Evolutionary conservation across 1,284 basidiomycete species (phyloP).

Genomic region (Heterobasidion occidentale): DNA sequence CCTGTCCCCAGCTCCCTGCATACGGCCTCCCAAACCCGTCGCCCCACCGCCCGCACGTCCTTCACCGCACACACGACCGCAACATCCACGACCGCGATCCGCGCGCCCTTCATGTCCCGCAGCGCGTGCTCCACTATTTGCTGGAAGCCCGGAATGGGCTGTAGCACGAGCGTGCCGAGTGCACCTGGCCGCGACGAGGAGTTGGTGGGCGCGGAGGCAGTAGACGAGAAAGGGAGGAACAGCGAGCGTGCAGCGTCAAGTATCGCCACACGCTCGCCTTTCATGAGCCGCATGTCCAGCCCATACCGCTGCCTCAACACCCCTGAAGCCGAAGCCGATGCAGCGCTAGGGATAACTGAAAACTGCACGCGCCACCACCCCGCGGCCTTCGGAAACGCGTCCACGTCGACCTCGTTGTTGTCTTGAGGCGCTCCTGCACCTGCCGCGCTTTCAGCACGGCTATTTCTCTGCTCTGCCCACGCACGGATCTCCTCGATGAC

Average conservation of each 20-base stretch:
- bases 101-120: constrained; percentile 28
- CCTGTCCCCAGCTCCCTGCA: constrained; percentile 21
- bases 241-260: constrained; percentile 61
- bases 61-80: constrained; percentile 53
- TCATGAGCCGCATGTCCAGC: constrained; percentile 72
- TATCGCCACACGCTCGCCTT: constrained; percentile 52
- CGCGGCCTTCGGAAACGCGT: constrained; percentile 67
- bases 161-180: constrained; percentile 30
- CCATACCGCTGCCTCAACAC: constrained; percentile 43
- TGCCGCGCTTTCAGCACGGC: constrained; percentile 27
- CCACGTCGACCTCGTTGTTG: constrained; percentile 60
- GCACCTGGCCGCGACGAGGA: background rate
- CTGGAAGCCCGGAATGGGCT: constrained; percentile 51
- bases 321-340: background rate
- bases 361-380: constrained; percentile 70
- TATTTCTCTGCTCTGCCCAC: constrained; percentile 18
- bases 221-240: constrained; percentile 25
- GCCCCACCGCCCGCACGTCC: constrained; percentile 37
- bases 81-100: constrained; percentile 48
- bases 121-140: constrained; percentile 21
- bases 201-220: background rate
- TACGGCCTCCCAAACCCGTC: constrained; percentile 26
- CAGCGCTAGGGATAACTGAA: background rate
- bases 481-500: constrained; percentile 57
- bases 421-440: constrained; percentile 66